These are phyloP conservation scores for Moesziomyces antarcticus DNA, from an alignment of 1,284 basidiomycete species.

Conservation along the genomic window DNA sequence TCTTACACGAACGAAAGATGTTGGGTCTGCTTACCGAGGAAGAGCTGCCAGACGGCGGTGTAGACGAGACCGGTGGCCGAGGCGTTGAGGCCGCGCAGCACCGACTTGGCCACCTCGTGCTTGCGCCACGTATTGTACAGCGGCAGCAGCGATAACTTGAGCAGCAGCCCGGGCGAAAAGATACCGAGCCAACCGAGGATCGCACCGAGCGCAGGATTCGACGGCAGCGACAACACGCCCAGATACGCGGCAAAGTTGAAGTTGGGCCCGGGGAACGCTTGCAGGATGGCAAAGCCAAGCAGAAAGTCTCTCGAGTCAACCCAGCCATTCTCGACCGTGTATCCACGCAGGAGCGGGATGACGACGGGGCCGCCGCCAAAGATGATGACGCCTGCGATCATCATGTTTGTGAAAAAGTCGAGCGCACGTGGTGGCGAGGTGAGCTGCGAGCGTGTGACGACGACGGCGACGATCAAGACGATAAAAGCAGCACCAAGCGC, in stretches of 20 bases:
- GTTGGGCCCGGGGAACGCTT: conserved; percentile 72
- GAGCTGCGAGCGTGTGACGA: conserved; percentile 68
- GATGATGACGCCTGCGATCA: conserved; percentile 72
- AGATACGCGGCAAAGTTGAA: conserved; percentile 75
- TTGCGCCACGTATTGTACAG: conserved; percentile 71
- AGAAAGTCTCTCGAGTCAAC: conserved; percentile 73
- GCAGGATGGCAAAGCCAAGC: conserved; percentile 73
- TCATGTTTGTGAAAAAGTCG: conserved; percentile 71
- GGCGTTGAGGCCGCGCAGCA: conserved; percentile 73
- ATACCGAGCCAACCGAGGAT: conserved; percentile 69
- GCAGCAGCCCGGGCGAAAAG: conserved; percentile 70
- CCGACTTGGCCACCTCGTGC: conserved; percentile 68
- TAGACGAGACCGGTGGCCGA: conserved; percentile 73
- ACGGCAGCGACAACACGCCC: conserved; percentile 70
- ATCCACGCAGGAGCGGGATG: conserved; percentile 73
- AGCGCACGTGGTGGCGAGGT: conserved; percentile 60
- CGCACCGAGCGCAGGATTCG: conserved; percentile 69
- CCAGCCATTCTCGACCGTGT: conserved; percentile 72
- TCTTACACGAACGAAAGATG: not conserved
- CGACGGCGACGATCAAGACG: conserved; percentile 64
- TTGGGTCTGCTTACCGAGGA: conserved; percentile 45
- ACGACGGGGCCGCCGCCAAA: conserved; percentile 76
- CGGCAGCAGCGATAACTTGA: conserved; percentile 72
- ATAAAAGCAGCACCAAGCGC: conserved; percentile 62
- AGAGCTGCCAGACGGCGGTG: conserved; percentile 73